Evolutionary conservation across 2,329 filamentous ascomycete genomes (phyloP), one percentile per base, ranked within the genome.

Genomic region (Venturia effusa): DNA sequence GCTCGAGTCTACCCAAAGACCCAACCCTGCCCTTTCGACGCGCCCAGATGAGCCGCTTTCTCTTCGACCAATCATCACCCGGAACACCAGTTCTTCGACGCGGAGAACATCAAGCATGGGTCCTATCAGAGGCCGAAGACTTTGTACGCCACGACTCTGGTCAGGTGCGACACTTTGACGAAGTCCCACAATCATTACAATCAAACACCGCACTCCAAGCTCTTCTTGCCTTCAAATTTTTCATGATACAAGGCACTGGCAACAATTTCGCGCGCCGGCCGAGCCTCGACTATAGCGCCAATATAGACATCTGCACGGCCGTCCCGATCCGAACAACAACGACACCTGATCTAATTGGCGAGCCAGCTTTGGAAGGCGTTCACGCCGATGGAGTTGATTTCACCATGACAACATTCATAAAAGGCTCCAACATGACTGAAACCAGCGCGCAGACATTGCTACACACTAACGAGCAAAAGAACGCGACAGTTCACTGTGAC

Each of bases 351-450:
- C 66, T 72, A 24, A 63, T 71, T 19, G 72, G 72, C 30, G 70
- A 74, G 63, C 72, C 72, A 1, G 71, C 72, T 2, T 66, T 74
- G 22, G 72, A 74, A 64, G 72, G 72, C 30, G 70, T 74, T 37
- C 72, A 74, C 68, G 68, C 69, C 1, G 72, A 74, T 60, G 72
- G 72, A 51, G 69, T 70, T 59, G 72, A 74, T 60, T 69, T 72
- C 67, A 74, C 71, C 65, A 72, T 74, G 71, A 73, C 71, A 19
- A 71, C 69, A 11, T 71, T 67, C 32, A 66, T 74, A 24, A 69
- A 70, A 22, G 66, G 64, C 65, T 61, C 65, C 51, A 74, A 74
- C 67, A 72, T 74, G 70, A 64, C 64, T 5, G 57, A 66, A 51
- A 65, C 71, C 62, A 71, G 68, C 64, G 71, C 70, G 11, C 68